Conservation (phyloP, 2,329 filamentous ascomycete genomes). For the Phialophora macrospora region DNA sequence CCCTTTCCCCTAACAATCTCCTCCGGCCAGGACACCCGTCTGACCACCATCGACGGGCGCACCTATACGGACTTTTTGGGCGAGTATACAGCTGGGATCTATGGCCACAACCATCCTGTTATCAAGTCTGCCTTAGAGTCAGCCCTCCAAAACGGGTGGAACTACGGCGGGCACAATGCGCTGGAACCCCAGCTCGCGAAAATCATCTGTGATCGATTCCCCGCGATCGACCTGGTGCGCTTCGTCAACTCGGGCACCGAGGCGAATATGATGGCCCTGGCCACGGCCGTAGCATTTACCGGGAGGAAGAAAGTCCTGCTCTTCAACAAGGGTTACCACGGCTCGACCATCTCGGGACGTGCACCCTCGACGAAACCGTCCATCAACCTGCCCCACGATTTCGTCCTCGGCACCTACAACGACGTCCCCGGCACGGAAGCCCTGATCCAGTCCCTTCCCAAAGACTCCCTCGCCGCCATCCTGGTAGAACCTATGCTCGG, state of each 20-base stretch:
- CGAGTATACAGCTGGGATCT: slow-evolving; percentile 69
- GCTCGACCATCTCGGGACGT: slow-evolving; percentile 55
- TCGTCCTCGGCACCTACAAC: slow-evolving; percentile 67
- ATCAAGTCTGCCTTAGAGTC: slow-evolving; percentile 57
- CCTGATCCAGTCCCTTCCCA: slow-evolving; percentile 48
- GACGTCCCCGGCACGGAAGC: slow-evolving; percentile 55
- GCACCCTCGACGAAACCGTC: slow-evolving; percentile 41
- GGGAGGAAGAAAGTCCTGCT: slow-evolving; percentile 19
- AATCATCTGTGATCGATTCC: slow-evolving; percentile 60
- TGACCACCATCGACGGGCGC: slow-evolving; percentile 44
- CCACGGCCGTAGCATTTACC: slow-evolving; percentile 43
- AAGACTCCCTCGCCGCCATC: slow-evolving; percentile 62
- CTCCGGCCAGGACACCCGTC: slow-evolving; percentile 39
- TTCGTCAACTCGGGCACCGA: slow-evolving; percentile 72
- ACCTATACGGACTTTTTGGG: slow-evolving; percentile 64
- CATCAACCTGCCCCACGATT: slow-evolving; percentile 62
- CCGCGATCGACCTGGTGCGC: slow-evolving; percentile 56
- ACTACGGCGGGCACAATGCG: slow-evolving; percentile 58
- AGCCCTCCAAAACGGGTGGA: slow-evolving; percentile 58
- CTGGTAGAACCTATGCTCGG: slow-evolving; percentile 71
- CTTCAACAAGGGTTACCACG: slow-evolving; percentile 68
- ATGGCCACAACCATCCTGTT: slow-evolving; percentile 65
- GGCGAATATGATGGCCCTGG: slow-evolving; percentile 65
- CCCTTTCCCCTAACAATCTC: slow-evolving; percentile 46
- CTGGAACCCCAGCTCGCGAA: slow-evolving; percentile 60